Evolutionary conservation across 805 yeast species (phyloP).

Genomic region (Candida fluviatilis): DNA sequence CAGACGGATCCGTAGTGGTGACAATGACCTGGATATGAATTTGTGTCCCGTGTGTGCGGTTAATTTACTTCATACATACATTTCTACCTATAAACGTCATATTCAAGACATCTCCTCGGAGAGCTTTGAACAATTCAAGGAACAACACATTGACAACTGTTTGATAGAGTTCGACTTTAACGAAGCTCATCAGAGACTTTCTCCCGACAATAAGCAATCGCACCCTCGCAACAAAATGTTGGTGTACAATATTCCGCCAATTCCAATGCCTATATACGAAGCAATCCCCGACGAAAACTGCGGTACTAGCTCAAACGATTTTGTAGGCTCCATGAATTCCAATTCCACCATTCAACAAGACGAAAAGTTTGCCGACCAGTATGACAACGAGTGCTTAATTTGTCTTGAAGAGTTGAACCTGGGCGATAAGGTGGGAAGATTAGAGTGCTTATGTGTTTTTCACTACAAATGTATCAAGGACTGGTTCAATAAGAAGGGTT

Average conservation of each 20-base stretch:
- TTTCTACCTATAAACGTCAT: slow-evolving; percentile 10
- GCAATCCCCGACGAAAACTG: slow-evolving; percentile 19
- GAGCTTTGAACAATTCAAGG: slow-evolving; percentile 42
- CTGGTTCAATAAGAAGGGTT: slow-evolving; percentile 87
- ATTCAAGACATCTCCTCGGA: slow-evolving; percentile 12
- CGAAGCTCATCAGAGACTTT: slow-evolving; percentile 46
- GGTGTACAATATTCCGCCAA: slow-evolving; percentile 60
- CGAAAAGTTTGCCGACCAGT: slow-evolving; percentile 10
- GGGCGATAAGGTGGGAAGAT: slow-evolving; percentile 85
- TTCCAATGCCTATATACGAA: slow-evolving; percentile 37
- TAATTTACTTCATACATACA: slow-evolving; percentile 22
- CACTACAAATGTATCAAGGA: slow-evolving; percentile 87
- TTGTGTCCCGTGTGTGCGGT: slow-evolving; percentile 40
- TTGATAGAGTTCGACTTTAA: slow-evolving; percentile 66
- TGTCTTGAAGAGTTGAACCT: slow-evolving; percentile 86
- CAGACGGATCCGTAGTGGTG: slow-evolving; percentile 10
- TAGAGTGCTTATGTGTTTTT: slow-evolving; percentile 92
- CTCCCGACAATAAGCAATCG: slow-evolving; percentile 15
- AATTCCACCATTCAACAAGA: slow-evolving; percentile 14
- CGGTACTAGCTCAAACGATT: slow-evolving; percentile 10
- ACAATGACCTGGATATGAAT: slow-evolving; percentile 26
- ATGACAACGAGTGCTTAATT: slow-evolving; percentile 79
- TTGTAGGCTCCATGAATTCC: slow-evolving; percentile 20
- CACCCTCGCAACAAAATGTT: slow-evolving; percentile 73
- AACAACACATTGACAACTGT: slow-evolving; percentile 70